Evolutionary conservation across 2,329 filamentous ascomycete species (phyloP).

Genomic region (Fonsecaea multimorphosa): DNA sequence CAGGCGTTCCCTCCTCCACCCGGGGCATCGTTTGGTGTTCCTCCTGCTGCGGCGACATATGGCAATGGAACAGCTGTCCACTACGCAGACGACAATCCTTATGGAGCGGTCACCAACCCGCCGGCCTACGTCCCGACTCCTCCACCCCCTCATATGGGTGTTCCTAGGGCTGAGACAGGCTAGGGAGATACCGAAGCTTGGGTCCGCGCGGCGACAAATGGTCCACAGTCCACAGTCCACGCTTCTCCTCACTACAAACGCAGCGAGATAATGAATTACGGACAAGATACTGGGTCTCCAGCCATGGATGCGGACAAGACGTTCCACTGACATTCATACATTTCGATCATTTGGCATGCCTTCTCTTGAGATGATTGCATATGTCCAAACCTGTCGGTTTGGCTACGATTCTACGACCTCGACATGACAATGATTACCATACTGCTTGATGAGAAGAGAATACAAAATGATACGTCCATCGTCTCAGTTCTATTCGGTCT

Average conservation of each 20-base stretch:
- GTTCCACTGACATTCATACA: neutral
- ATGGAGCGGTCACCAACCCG: slow-evolving; percentile 27
- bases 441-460: slow-evolving; percentile 1
- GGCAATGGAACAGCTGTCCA: slow-evolving; percentile 10
- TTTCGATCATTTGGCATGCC: neutral
- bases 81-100: slow-evolving; percentile 36
- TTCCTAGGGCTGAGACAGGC: slow-evolving; percentile 9
- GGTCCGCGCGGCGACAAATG: neutral
- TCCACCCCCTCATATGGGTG: slow-evolving; percentile 17
- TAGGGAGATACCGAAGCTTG: neutral
- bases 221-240: neutral
- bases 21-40: slow-evolving; percentile 15
- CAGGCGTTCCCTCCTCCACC: slow-evolving; percentile 18
- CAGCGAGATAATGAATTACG: neutral
- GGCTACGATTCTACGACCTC: slow-evolving; percentile 15
- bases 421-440: slow-evolving; percentile 8
- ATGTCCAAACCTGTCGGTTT: slow-evolving; percentile 8
- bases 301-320: neutral
- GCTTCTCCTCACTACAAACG: neutral
- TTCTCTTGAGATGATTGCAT: slow-evolving; percentile 4
- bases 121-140: slow-evolving; percentile 18
- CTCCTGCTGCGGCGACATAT: slow-evolving; percentile 14
- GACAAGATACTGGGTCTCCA: neutral
- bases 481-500: neutral
- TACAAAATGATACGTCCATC: neutral